A percentile compares a stretch with the other conserved stretches of the same genome.
Evolutionary conservation across 352 stramenopile species (phyloP).

Genomic region (Globisporangium uncinulatum): DNA sequence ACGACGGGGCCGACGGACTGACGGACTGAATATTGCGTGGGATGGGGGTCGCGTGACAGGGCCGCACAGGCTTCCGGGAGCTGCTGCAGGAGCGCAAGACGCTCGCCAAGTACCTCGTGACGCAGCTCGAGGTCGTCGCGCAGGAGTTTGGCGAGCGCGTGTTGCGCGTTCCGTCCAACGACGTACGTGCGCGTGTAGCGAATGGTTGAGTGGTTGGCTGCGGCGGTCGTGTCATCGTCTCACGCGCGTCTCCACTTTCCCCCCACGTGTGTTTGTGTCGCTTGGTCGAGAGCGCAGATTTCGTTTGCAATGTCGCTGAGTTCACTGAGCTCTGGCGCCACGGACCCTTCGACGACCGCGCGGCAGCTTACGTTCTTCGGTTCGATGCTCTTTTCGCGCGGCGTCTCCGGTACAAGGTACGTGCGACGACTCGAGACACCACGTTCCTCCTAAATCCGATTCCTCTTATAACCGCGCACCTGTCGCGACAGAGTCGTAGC

Average conservation of each 20-base stretch:
- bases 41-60: constrained; percentile 15
- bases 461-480: not conserved
- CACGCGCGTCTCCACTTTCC: not conserved
- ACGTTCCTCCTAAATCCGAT: too few relatives aligned
- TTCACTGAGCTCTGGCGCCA: constrained; percentile 26
- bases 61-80: constrained; percentile 78
- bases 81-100: constrained; percentile 86
- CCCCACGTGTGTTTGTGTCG: not conserved
- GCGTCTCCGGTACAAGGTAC: constrained; percentile 92
- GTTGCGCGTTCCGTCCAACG: constrained; percentile 89
- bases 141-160: constrained; percentile 87
- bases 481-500: constrained; percentile 77
- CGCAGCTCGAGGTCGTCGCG: constrained; percentile 70
- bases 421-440: not conserved
- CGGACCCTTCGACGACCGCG: constrained; percentile 26
- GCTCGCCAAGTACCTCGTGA: constrained; percentile 69
- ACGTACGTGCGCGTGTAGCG: constrained; percentile 24
- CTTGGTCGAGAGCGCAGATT: constrained; percentile 31
- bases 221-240: not conserved
- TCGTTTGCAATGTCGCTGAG: constrained; percentile 90
- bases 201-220: not conserved
- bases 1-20: not conserved
- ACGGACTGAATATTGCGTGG: not conserved
- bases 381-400: constrained; percentile 98
- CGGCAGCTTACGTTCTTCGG: constrained; percentile 88